A percentile compares a stretch with the other conserved stretches of the same genome.
Conservation (phyloP, 148 eudicot genomes). For the Selenicereus undatus region DNA sequence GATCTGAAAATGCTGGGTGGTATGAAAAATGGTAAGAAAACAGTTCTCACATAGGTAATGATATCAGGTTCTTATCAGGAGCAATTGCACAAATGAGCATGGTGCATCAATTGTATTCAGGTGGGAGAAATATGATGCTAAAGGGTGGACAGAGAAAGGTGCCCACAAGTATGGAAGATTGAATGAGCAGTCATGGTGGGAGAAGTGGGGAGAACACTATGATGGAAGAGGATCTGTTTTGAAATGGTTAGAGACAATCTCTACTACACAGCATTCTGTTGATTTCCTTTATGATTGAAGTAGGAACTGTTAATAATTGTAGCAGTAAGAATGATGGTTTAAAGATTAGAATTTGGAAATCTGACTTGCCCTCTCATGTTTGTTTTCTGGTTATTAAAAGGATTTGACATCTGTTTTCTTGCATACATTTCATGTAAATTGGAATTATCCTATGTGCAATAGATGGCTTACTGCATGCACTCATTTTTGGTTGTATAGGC, state of each 20-base stretch:
- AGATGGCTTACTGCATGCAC: background rate
- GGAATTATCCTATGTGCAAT: background rate
- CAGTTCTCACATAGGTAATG: background rate
- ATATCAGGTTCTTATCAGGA: background rate
- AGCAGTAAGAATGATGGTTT: background rate
- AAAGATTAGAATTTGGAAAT: background rate
- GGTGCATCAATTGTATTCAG: constrained; percentile 33
- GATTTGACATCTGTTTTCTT: background rate
- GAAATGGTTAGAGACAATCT: constrained; percentile 60
- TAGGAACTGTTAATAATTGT: background rate
- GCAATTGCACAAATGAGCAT: background rate
- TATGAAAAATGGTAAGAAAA: constrained; percentile 88
- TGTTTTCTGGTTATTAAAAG: background rate
- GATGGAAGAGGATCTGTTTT: constrained; percentile 97
- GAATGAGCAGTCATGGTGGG: constrained; percentile 99
- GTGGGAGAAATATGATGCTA: constrained; percentile 99
- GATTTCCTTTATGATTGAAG: background rate
- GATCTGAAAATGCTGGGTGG: constrained; percentile 97
- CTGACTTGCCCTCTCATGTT: background rate
- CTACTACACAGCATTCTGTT: background rate
- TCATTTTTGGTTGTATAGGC: background rate
- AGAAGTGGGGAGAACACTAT: constrained; percentile 97
- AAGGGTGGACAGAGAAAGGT: constrained; percentile 99
- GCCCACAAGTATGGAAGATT: constrained; percentile 94
- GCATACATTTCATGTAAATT: background rate